These are phyloP conservation scores for Hymenoscyphus infarciens DNA, from an alignment of 2,329 filamentous ascomycete genomes.

Conservation along the genomic window DNA sequence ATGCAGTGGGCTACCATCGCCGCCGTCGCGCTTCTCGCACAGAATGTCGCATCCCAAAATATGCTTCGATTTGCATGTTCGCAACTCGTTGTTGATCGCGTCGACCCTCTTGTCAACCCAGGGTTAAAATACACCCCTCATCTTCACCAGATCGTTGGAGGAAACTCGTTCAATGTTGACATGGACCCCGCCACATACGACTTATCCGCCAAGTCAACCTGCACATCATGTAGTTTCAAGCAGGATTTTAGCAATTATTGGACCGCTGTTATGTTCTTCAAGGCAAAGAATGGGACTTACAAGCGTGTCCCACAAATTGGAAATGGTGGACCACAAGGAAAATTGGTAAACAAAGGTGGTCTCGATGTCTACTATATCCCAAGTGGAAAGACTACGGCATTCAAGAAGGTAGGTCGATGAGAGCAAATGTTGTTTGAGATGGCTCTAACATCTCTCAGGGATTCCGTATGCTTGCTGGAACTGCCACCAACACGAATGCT, in stretches of 20 bases:
- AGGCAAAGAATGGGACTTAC: slow-evolving; percentile 39
- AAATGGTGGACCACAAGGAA: slow-evolving; percentile 23
- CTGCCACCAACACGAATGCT: slow-evolving; percentile 17
- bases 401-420: slow-evolving; percentile 37
- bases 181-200: slow-evolving; percentile 22
- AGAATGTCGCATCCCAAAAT: slow-evolving; percentile 31
- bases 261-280: slow-evolving; percentile 54
- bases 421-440: slow-evolving; percentile 35
- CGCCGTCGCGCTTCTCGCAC: slow-evolving; percentile 34
- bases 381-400: slow-evolving; percentile 36
- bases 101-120: slow-evolving; percentile 25
- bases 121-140: slow-evolving; percentile 21
- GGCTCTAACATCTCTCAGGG: slow-evolving; percentile 11
- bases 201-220: slow-evolving; percentile 35
- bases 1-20: slow-evolving; percentile 37
- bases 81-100: slow-evolving; percentile 22
- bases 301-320: slow-evolving; percentile 64
- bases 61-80: slow-evolving; percentile 28
- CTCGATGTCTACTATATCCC: slow-evolving; percentile 26
- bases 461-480: slow-evolving; percentile 27
- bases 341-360: slow-evolving; percentile 21
- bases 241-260: slow-evolving; percentile 64
- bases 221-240: slow-evolving; percentile 59
- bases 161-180: slow-evolving; percentile 24
- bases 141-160: slow-evolving; percentile 26